Evolutionary conservation across 148 eudicot genomes (phyloP).

Genomic region (Polygonum aviculare): DNA sequence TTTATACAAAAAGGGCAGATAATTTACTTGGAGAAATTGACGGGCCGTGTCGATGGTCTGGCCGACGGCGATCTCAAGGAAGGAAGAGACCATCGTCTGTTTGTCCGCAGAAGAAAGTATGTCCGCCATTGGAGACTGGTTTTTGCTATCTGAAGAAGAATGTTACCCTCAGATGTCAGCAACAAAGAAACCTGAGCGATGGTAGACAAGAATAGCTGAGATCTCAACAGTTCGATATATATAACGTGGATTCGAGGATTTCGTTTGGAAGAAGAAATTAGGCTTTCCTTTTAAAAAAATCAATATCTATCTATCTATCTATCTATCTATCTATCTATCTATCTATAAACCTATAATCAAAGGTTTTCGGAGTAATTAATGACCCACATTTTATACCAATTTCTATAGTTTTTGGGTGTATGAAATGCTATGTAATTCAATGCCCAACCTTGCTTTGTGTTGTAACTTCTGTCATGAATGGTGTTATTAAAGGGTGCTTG

Average conservation of each 20-base stretch:
- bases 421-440: too few relatives aligned
- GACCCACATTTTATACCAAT: too few relatives aligned
- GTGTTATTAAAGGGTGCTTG: too few relatives aligned
- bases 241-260: neutral
- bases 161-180: neutral
- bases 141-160: neutral
- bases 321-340: too few relatives aligned
- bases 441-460: too few relatives aligned
- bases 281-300: neutral
- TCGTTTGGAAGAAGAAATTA: neutral
- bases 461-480: too few relatives aligned
- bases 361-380: too few relatives aligned
- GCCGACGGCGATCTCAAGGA: constrained; percentile 89
- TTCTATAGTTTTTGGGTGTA: too few relatives aligned
- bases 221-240: neutral
- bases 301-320: too few relatives aligned
- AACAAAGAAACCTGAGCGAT: neutral
- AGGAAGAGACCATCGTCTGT: constrained; percentile 55
- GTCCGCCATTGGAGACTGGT: constrained; percentile 32
- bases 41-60: constrained; percentile 77
- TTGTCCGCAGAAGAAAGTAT: constrained; percentile 37
- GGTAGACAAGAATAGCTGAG: neutral
- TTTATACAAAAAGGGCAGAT: neutral
- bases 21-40: constrained; percentile 68
- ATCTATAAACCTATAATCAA: too few relatives aligned